Base-by-base conservation (phyloP, 257 asterid species). In the Rhazya stricta region DNA sequence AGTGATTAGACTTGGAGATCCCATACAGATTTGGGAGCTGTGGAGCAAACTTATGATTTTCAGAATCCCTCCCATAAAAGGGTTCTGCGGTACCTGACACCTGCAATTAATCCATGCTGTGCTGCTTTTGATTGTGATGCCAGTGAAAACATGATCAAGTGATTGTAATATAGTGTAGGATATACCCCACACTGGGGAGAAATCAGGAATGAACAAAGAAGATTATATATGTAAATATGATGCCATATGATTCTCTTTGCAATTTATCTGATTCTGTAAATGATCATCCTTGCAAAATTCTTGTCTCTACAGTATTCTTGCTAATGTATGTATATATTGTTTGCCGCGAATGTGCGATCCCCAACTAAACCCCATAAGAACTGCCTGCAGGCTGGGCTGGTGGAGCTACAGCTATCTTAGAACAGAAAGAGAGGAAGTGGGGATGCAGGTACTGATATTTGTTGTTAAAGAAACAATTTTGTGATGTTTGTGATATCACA, bases 1-100 rank as follows among this genome's bases (percentile, higher is more conserved):
- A 77, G 81, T 77, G 77, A 77, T 61, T 27, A 46, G 30, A 34
- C 9, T 62, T 65, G 74, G 42, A 62, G 53, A 39, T 18, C 23
- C 50, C 4, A 27, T 2, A 69, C 30, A n/a, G 71, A 45, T 69
- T n/a, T 36, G 16, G 6, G 66, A 39, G 43, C 75, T 69, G 61
- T 18, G 23, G 45, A 16, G 46, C 63, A 45, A 53, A 25, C n/a
- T 2, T 12, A 34, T 32, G 45, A n/a, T 18, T 43, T 50, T 19
- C 53, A 19, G 18, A 54, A 18, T 45, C 50, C 39, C 0, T 63
- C 41, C 13, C 8, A 37, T 39, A 13, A 18, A 10, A 65, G 62
- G 32, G 53, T 45, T 43, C 9, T 32, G 9, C 21, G 60, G 7
- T 37, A 32, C 21, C 10, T 32, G 72, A 74, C 16, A 48, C 48